Base-by-base conservation (phyloP, 2,329 filamentous ascomycete species). In the Cytospora leucostoma region DNA sequence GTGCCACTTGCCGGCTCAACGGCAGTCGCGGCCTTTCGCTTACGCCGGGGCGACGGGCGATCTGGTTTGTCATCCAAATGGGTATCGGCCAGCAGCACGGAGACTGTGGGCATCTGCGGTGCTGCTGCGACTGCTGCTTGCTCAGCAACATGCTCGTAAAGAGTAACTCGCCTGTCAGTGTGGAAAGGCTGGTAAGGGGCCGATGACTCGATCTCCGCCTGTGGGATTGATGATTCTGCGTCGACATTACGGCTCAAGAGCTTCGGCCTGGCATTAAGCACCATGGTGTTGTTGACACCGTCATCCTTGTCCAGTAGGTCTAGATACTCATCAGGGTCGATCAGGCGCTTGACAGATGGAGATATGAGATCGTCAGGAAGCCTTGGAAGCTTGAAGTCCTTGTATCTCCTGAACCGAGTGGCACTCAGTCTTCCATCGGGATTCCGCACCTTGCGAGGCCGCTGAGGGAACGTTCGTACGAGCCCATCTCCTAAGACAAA, bases 161-260 rank as follows among this genome's bases (percentile, higher is more conserved):
- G 80, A n/a, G 83, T 86, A 52, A 98, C 91, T 3, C 94, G 87
- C 61, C 87, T 85, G 71, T 98, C 93, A 0, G 93, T 95, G 74
- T 98, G 94, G 78, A 98, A 97, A 1, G 95, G 94, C 71, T 97
- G 93, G 70, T 97, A 98, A 2, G 94, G 92, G 5, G 93, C 91
- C 71, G 94, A 97, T 1, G 94, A 97, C 73, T 99, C 95, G 68
- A 97, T 96, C 78, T 97, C 93, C 7, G 92, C 92, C 67, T 88
- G 85, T 0, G 87, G 86, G 62, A 85, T 93, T 73, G 78, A 90
- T 73, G 77, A 91, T 75, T 80, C 89, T 73, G 79, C 83, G 61
- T 75, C 78, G 70, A 74, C 77, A 70, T 77, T 79, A 15, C 67
- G 63, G 69, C 68, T 70, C 56, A 71, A 70, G 50, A 76, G 70